Evolutionary conservation across 805 yeast species (phyloP).

Genomic region (Pichia deserticola): DNA sequence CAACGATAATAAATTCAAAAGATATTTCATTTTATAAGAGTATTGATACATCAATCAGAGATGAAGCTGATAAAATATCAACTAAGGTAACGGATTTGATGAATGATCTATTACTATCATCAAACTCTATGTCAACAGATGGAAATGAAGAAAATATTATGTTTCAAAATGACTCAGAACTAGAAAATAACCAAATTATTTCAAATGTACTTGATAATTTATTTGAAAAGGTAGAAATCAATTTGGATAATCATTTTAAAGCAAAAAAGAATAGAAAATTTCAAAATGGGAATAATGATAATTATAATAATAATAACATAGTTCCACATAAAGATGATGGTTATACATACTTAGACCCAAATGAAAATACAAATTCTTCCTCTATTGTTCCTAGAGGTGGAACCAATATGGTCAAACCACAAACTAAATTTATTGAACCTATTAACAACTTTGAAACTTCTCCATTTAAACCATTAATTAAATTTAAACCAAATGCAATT

Average conservation of each 20-base stretch:
- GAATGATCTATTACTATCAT: conserved; percentile 33
- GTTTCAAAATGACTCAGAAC: conserved; percentile 23
- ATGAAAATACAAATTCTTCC: conserved; percentile 27
- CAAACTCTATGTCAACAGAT: conserved; percentile 18
- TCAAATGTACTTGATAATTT: conserved; percentile 58
- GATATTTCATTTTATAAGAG: conserved; percentile 74
- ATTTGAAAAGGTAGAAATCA: conserved; percentile 70
- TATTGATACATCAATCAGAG: conserved; percentile 43
- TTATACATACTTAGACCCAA: conserved; percentile 47
- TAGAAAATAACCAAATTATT: conserved; percentile 54
- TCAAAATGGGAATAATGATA: background rate
- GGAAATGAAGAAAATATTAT: conserved; percentile 22
- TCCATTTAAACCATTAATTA: conserved; percentile 75
- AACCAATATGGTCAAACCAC: conserved; percentile 50
- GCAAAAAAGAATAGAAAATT: conserved; percentile 11
- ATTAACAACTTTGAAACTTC: conserved; percentile 56
- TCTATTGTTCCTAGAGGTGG: conserved; percentile 6
- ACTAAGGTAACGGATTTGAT: conserved; percentile 20
- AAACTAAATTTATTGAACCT: conserved; percentile 44
- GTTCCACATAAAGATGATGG: conserved; percentile 13
- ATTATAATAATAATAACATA: background rate
- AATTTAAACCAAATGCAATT: conserved; percentile 64
- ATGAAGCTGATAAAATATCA: conserved; percentile 33
- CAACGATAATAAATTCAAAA: conserved; percentile 65
- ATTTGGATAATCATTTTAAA: conserved; percentile 41